Conservation (phyloP, 768 basidiomycete species). For the Phylloporus sp. region DNA sequence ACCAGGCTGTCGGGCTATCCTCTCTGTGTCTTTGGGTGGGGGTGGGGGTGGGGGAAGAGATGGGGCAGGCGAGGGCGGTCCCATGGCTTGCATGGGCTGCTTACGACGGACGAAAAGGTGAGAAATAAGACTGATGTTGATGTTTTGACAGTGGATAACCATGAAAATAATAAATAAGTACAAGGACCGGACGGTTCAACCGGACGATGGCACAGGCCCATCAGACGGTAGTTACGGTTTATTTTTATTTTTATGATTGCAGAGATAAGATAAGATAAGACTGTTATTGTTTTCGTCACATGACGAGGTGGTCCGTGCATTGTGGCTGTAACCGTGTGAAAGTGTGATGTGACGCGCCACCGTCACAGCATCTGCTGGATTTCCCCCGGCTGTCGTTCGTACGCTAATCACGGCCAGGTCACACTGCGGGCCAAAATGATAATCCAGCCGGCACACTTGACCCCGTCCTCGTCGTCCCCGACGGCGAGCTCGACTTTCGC, state of each 20-base stretch:
- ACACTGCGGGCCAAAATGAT: constrained; percentile 35
- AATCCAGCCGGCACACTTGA: constrained; percentile 19
- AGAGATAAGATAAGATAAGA: constrained; percentile 21
- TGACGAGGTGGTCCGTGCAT: constrained; percentile 25
- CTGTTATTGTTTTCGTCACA: constrained; percentile 6
- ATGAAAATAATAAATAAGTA: constrained; percentile 10
- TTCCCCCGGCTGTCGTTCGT: constrained; percentile 35
- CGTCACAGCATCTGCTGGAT: constrained; percentile 31
- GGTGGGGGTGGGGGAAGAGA: constrained; percentile 17
- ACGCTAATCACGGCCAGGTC: constrained; percentile 36
- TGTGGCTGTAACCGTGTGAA: constrained; percentile 21
- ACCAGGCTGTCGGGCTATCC: not conserved
- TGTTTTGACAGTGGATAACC: constrained; percentile 7
- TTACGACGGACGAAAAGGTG: constrained; percentile 13
- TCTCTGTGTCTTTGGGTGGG: constrained; percentile 21
- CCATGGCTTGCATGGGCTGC: constrained; percentile 7
- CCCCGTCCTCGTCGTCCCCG: constrained; percentile 14
- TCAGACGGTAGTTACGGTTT: not conserved
- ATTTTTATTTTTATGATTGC: not conserved
- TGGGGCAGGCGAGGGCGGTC: not conserved
- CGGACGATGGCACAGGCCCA: too few relatives aligned
- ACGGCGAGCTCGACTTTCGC: constrained; percentile 4
- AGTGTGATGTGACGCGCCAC: constrained; percentile 25
- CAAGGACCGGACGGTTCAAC: not conserved
- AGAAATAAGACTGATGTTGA: constrained; percentile 14